Evolutionary conservation across 2,329 filamentous ascomycete species (phyloP).

Genomic region (Ophiostoma triangulosporum): DNA sequence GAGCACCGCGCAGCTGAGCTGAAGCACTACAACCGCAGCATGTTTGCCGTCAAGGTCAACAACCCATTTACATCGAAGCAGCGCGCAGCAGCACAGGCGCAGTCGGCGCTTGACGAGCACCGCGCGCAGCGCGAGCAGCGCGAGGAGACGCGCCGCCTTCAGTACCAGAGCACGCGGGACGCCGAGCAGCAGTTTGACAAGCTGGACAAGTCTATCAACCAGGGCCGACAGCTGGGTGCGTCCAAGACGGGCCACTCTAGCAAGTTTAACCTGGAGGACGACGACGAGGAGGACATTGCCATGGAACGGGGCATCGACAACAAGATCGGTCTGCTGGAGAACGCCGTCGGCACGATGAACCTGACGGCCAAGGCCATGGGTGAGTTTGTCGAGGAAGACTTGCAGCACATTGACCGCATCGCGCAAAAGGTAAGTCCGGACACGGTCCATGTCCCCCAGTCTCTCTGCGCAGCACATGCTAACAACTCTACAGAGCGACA

Average conservation of each 20-base stretch:
- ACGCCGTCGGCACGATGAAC: conserved; percentile 59
- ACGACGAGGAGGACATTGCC: conserved; percentile 15
- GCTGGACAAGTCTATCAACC: conserved; percentile 50
- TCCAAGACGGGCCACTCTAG: conserved; percentile 19
- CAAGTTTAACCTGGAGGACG: conserved; percentile 16
- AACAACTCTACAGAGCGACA: conserved; percentile 50
- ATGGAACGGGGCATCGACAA: conserved; percentile 38
- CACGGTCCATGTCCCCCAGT: background rate
- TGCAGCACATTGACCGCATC: conserved; percentile 60
- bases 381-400: conserved; percentile 52
- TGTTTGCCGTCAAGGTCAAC: conserved; percentile 72
- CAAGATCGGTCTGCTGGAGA: conserved; percentile 50
- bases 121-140: conserved; percentile 51
- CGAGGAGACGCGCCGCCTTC: conserved; percentile 35
- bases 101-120: conserved; percentile 55
- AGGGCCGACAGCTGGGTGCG: conserved; percentile 32
- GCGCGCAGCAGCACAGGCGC: conserved; percentile 50
- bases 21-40: conserved; percentile 73
- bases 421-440: conserved; percentile 51
- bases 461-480: background rate
- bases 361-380: conserved; percentile 19
- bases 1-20: conserved; percentile 72
- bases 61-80: conserved; percentile 65
- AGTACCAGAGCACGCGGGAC: conserved; percentile 23
- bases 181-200: conserved; percentile 38